A percentile compares a stretch with the other conserved stretches of the same genome.
These are phyloP conservation scores for Pythium periplocum DNA, from an alignment of 352 stramenopile genomes.

Conservation along the genomic window DNA sequence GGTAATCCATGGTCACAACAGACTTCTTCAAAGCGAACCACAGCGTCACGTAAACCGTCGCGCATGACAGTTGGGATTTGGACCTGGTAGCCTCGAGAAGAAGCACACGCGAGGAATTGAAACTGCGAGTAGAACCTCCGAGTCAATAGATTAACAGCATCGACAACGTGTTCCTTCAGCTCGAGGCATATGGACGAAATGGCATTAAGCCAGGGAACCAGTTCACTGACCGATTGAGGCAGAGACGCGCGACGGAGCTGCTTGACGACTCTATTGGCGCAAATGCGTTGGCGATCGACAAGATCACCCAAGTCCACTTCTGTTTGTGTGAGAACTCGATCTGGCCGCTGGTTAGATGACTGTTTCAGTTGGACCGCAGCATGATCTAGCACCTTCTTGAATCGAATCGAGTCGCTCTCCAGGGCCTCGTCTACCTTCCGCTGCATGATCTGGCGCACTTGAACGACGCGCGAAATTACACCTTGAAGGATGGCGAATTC, in stretches of 20 bases:
- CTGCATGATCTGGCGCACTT: too few relatives aligned
- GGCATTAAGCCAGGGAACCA: constrained; percentile 11
- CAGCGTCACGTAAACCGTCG: too few relatives aligned
- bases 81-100: neutral
- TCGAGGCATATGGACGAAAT: constrained; percentile 40
- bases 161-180: constrained; percentile 32
- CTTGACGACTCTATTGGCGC: constrained; percentile 35
- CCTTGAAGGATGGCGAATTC: too few relatives aligned
- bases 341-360: neutral
- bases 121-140: constrained; percentile 27
- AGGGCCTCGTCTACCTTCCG: too few relatives aligned
- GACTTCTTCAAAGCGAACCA: neutral
- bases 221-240: neutral
- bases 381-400: too few relatives aligned
- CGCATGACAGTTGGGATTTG: neutral
- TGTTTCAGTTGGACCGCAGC: too few relatives aligned
- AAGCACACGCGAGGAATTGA: constrained; percentile 26
- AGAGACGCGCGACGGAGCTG: constrained; percentile 5
- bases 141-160: constrained; percentile 29
- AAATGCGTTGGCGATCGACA: constrained; percentile 18
- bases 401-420: too few relatives aligned
- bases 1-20: neutral
- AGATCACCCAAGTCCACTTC: constrained; percentile 15
- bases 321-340: constrained; percentile 9
- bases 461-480: too few relatives aligned